Evolutionary conservation across 768 basidiomycete species (phyloP).

Genomic region (Ephemerocybe angulata): DNA sequence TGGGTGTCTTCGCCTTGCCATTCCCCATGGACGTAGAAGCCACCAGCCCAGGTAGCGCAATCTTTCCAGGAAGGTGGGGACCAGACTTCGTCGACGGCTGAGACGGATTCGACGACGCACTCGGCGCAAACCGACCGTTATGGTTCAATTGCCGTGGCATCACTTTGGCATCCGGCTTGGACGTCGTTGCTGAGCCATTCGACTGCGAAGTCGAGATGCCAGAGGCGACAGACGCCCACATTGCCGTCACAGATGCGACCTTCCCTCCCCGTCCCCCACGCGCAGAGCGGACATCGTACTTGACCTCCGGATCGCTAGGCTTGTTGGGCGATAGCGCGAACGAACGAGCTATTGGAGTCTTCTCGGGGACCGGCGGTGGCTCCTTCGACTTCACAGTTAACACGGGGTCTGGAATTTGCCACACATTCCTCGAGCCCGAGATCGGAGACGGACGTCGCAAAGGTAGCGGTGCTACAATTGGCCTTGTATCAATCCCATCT

Average conservation of each 20-base stretch:
- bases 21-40: neutral
- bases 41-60: constrained; percentile 5
- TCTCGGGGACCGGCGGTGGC: neutral
- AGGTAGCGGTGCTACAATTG: neutral
- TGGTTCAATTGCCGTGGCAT: constrained; percentile 1
- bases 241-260: constrained; percentile 66
- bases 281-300: constrained; percentile 73
- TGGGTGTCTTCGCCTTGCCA: neutral
- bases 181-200: neutral
- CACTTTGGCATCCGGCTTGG: neutral
- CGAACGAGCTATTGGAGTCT: neutral
- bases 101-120: neutral
- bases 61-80: constrained; percentile 8
- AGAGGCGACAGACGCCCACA: constrained; percentile 63
- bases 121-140: neutral
- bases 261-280: constrained; percentile 74
- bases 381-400: neutral
- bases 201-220: constrained; percentile 4
- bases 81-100: neutral
- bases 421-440: constrained; percentile 1
- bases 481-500: constrained; percentile 8
- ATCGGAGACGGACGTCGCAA: neutral
- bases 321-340: constrained; percentile 10
- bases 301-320: constrained; percentile 47
- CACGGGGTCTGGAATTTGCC: constrained; percentile 2